phyloP scores from a whole-genome alignment of 495 filamentous ascomycete species.

The Talaromyces proteolyticus region DNA sequence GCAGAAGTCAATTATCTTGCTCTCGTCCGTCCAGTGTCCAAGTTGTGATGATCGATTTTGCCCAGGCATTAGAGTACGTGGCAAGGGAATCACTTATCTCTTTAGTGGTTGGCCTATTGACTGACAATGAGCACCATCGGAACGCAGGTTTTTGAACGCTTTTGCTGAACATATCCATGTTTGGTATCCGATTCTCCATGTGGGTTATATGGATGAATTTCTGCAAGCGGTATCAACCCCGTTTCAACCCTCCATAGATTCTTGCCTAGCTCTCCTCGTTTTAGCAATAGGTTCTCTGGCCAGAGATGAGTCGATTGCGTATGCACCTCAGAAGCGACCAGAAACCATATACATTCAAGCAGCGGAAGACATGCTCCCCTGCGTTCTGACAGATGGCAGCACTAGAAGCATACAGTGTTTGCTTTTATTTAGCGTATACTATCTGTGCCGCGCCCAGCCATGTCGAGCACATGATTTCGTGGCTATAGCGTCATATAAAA shows the following conservation, averaged over 20 bases:
- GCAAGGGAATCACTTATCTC: background rate
- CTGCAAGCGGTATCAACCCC: background rate
- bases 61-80: slow-evolving; percentile 1
- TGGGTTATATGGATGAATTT: background rate
- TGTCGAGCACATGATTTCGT: slow-evolving; percentile 1
- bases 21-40: background rate
- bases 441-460: slow-evolving; percentile 1
- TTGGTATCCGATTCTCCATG: slow-evolving; percentile 1
- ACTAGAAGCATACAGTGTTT: slow-evolving; percentile 1
- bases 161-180: slow-evolving; percentile 2
- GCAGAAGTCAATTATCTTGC: background rate
- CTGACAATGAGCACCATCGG: background rate
- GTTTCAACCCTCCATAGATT: background rate
- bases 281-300: slow-evolving; percentile 1
- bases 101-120: background rate
- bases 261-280: slow-evolving; percentile 1
- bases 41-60: background rate
- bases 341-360: slow-evolving; percentile 1
- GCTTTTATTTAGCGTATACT: slow-evolving; percentile 1
- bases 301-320: background rate
- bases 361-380: slow-evolving; percentile 1
- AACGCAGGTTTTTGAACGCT: background rate
- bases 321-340: background rate
- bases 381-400: background rate
- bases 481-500: slow-evolving; percentile 1